These are phyloP conservation scores for Microbotryum saponariae DNA, from an alignment of 1,284 basidiomycete species.

Conservation along the genomic window DNA sequence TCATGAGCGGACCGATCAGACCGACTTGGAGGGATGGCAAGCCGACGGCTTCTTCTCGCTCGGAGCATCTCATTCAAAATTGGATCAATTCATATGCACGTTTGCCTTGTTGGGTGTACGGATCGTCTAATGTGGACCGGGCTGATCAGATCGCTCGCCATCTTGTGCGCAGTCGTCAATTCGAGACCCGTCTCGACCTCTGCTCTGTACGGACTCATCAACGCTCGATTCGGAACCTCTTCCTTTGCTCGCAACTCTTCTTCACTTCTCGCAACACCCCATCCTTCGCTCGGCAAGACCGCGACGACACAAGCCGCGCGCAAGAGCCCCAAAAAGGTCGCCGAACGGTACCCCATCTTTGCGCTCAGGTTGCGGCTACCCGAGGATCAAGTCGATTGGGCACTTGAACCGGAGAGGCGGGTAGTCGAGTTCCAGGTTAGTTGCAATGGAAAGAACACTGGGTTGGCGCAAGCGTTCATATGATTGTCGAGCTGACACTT, in stretches of 20 bases:
- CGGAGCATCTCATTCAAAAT: slow-evolving; percentile 26
- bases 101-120: neutral
- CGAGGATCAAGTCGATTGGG: slow-evolving; percentile 60
- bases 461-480: neutral
- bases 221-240: slow-evolving; percentile 57
- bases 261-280: slow-evolving; percentile 12
- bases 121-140: too few species aligned
- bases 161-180: slow-evolving; percentile 61
- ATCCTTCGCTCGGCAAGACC: neutral
- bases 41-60: slow-evolving; percentile 30
- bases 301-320: slow-evolving; percentile 40
- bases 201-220: slow-evolving; percentile 63
- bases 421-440: slow-evolving; percentile 60
- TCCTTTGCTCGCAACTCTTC: slow-evolving; percentile 55
- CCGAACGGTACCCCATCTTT: slow-evolving; percentile 68
- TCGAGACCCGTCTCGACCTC: slow-evolving; percentile 59
- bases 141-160: neutral
- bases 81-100: slow-evolving; percentile 32
- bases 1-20: neutral
- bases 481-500: neutral
- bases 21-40: neutral
- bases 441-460: slow-evolving; percentile 3
- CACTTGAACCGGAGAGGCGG: slow-evolving; percentile 65
- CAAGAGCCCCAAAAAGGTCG: slow-evolving; percentile 47
- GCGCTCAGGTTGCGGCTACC: slow-evolving; percentile 66